These are phyloP conservation scores for Leccinum arenicola DNA, from an alignment of 768 basidiomycete genomes.

Conservation along the genomic window DNA sequence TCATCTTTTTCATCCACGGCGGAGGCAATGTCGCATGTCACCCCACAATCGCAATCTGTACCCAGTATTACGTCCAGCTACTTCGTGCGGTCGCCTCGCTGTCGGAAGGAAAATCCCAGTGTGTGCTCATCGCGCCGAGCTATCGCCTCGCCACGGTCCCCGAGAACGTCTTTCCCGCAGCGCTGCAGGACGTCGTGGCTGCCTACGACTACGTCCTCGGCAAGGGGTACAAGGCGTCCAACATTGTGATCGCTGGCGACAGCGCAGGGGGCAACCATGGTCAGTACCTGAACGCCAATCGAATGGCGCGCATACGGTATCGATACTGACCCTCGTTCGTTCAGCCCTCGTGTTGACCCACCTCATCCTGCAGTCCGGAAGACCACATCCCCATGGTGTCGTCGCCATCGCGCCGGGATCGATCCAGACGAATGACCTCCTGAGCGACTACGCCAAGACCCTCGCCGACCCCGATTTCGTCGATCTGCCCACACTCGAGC, in stretches of 20 bases:
- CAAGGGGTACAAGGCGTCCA: conserved; percentile 21
- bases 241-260: conserved; percentile 22
- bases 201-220: conserved; percentile 27
- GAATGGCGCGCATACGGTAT: too few species aligned
- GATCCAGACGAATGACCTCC: conserved; percentile 1
- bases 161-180: conserved; percentile 23
- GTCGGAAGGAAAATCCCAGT: background rate
- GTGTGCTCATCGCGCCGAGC: conserved; percentile 20
- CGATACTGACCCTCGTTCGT: background rate
- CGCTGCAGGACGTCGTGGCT: conserved; percentile 22
- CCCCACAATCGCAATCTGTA: conserved; percentile 8
- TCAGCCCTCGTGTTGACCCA: conserved; percentile 25
- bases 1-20: conserved; percentile 26
- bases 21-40: conserved; percentile 19
- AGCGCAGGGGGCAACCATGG: conserved; percentile 28
- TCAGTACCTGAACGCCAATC: conserved; percentile 2
- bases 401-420: conserved; percentile 50
- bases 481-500: background rate
- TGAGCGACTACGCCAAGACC: conserved; percentile 5
- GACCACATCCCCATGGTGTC: conserved; percentile 51
- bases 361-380: conserved; percentile 48
- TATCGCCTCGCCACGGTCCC: conserved; percentile 25
- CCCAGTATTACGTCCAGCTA: conserved; percentile 4
- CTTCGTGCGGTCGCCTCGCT: conserved; percentile 10
- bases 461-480: conserved; percentile 2